Percentiles rank a stretch among this genome's conserved stretches.
These are phyloP conservation scores for Tolypocladium tundrense DNA, from an alignment of 2,329 filamentous ascomycete species.

Conservation along the genomic window DNA sequence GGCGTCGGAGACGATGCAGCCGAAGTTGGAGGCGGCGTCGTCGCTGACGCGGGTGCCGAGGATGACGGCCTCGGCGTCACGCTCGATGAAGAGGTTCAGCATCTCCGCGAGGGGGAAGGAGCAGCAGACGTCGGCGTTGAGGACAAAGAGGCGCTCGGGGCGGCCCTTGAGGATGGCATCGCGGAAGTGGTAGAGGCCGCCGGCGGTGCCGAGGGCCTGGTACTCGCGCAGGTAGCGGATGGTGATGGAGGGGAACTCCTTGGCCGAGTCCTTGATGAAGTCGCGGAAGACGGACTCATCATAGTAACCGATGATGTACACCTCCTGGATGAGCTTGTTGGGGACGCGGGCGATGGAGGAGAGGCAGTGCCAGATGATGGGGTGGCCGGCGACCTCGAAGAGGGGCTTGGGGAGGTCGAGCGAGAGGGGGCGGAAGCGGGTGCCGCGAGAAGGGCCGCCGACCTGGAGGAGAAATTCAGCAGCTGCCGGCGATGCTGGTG, in stretches of 20 bases:
- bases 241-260: conserved; percentile 71
- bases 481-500: not conserved
- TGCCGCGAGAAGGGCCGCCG: conserved; percentile 89
- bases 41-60: conserved; percentile 84
- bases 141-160: conserved; percentile 90
- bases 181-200: conserved; percentile 97
- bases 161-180: conserved; percentile 95
- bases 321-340: conserved; percentile 72
- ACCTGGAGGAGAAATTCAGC: conserved; percentile 49
- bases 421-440: conserved; percentile 86
- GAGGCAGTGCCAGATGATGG: conserved; percentile 97
- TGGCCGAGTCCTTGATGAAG: conserved; percentile 86
- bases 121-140: conserved; percentile 98
- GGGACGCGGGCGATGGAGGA: conserved; percentile 83
- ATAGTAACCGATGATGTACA: conserved; percentile 98
- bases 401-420: conserved; percentile 97
- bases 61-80: conserved; percentile 93
- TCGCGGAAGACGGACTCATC: conserved; percentile 95
- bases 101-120: conserved; percentile 94
- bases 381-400: conserved; percentile 95
- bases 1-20: conserved; percentile 90
- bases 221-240: conserved; percentile 98
- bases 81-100: conserved; percentile 88
- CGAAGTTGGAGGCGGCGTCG: conserved; percentile 90
- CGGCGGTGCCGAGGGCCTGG: conserved; percentile 88